These are phyloP conservation scores for Blastobotrys robertii DNA, from an alignment of 805 yeast species.

Conservation along the genomic window DNA sequence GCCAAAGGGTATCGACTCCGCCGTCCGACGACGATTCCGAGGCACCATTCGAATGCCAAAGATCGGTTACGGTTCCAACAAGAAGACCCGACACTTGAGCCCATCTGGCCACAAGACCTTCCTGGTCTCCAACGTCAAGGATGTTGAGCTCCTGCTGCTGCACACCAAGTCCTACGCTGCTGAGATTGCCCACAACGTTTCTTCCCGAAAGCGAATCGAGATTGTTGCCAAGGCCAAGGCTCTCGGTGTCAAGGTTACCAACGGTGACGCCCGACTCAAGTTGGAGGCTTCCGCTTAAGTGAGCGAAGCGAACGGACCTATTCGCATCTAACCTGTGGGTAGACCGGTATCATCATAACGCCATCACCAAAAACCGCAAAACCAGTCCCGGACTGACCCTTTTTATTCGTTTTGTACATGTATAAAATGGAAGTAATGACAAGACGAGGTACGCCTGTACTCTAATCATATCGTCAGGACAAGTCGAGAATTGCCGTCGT, in stretches of 20 bases:
- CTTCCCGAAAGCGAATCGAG: constrained; percentile 96
- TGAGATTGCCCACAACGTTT: constrained; percentile 98
- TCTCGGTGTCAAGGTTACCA: constrained; percentile 97
- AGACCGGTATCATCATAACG: too few species aligned
- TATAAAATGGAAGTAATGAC: too few species aligned
- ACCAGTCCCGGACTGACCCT: too few species aligned
- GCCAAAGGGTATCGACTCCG: constrained; percentile 99
- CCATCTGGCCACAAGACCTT: constrained; percentile 98
- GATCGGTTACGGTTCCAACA: constrained; percentile 99
- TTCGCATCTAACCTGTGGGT: too few species aligned
- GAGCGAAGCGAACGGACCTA: too few species aligned
- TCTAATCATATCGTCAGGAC: too few species aligned
- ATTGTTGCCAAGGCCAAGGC: constrained; percentile 96
- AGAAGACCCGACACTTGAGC: constrained; percentile 89
- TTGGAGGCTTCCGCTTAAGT: constrained; percentile 67
- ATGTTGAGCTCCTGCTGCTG: constrained; percentile 88
- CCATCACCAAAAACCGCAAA: too few species aligned
- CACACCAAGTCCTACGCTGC: constrained; percentile 99
- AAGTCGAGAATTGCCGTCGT: too few species aligned
- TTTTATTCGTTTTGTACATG: too few species aligned
- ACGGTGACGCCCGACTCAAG: constrained; percentile 97
- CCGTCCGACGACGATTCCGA: constrained; percentile 98
- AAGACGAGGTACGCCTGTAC: too few species aligned
- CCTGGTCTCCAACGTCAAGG: constrained; percentile 85
- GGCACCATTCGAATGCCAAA: constrained; percentile 98